phyloP scores from a whole-genome alignment of 2,329 filamentous ascomycete species.

The Ilyonectria destructans region DNA sequence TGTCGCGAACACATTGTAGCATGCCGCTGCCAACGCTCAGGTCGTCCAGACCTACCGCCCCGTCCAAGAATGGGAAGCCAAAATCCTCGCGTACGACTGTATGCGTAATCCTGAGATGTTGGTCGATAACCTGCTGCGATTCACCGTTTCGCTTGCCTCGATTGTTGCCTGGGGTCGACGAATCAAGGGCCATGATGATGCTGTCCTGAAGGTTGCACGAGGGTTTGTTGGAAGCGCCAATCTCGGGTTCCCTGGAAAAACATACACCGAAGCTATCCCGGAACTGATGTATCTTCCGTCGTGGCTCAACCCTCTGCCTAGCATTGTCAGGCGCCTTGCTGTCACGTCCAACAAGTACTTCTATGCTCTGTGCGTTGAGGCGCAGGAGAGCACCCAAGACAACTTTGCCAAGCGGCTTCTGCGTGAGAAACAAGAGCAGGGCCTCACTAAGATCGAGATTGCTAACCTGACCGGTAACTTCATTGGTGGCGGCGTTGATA shows the following conservation, averaged over 20 bases:
- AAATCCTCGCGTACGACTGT: slow-evolving; percentile 17
- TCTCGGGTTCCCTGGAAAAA: slow-evolving; percentile 29
- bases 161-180: slow-evolving; percentile 29
- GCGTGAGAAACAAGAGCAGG: slow-evolving; percentile 25
- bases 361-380: slow-evolving; percentile 24
- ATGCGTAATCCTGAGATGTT: slow-evolving; percentile 15
- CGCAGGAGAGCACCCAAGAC: slow-evolving; percentile 11
- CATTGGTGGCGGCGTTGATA: slow-evolving; percentile 30
- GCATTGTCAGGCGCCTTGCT: slow-evolving; percentile 19
- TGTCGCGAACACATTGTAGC: background rate
- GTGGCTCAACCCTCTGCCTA: slow-evolving; percentile 26
- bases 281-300: slow-evolving; percentile 15
- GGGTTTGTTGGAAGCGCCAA: slow-evolving; percentile 32
- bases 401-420: slow-evolving; percentile 27
- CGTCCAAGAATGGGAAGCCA: slow-evolving; percentile 20
- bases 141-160: slow-evolving; percentile 31
- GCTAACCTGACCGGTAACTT: slow-evolving; percentile 29
- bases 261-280: slow-evolving; percentile 29
- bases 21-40: slow-evolving; percentile 25
- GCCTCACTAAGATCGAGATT: slow-evolving; percentile 27
- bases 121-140: slow-evolving; percentile 19
- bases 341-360: slow-evolving; percentile 28
- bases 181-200: slow-evolving; percentile 10
- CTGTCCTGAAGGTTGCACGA: slow-evolving; percentile 30
- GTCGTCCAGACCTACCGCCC: slow-evolving; percentile 25